A percentile compares a stretch with the other conserved stretches of the same genome.
phyloP scores from a whole-genome alignment of 306 rosid species.

The Gastrolobium bilobum region DNA sequence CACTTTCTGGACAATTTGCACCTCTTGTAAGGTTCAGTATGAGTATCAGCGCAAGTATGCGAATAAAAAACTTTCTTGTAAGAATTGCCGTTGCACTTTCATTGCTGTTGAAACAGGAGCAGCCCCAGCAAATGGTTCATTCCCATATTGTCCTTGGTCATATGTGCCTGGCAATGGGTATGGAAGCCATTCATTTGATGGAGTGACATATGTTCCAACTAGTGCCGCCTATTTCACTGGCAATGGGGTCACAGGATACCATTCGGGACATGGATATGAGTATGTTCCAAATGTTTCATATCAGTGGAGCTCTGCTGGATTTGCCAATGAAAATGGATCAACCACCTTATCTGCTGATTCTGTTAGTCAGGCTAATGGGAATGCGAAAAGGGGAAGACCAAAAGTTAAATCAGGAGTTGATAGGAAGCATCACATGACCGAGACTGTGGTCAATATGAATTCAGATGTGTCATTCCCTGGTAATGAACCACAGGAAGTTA shows the following conservation, averaged over 20 bases:
- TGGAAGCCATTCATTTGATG: constrained; percentile 82
- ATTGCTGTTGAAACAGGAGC: constrained; percentile 90
- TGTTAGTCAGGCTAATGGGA: constrained; percentile 70
- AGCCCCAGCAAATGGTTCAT: constrained; percentile 94
- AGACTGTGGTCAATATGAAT: constrained; percentile 54
- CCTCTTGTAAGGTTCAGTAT: constrained; percentile 96
- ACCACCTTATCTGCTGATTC: constrained; percentile 60
- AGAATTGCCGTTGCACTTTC: constrained; percentile 93
- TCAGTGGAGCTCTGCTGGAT: constrained; percentile 82
- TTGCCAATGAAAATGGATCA: constrained; percentile 66
- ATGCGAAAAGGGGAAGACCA: constrained; percentile 66
- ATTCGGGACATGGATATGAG: constrained; percentile 77
- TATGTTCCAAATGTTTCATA: constrained; percentile 81
- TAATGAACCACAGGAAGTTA: constrained; percentile 60
- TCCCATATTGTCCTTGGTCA: constrained; percentile 90
- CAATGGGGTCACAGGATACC: constrained; percentile 76
- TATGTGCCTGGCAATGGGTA: constrained; percentile 80
- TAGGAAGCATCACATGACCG: background rate
- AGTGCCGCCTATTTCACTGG: constrained; percentile 67
- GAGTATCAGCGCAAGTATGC: constrained; percentile 98
- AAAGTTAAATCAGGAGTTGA: constrained; percentile 70
- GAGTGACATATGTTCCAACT: constrained; percentile 78
- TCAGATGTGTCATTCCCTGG: constrained; percentile 54
- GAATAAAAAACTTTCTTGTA: constrained; percentile 95
- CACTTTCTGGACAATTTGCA: constrained; percentile 98